Evolutionary conservation across 805 yeast genomes (phyloP).

Genomic region (Teunomyces cretensis): DNA sequence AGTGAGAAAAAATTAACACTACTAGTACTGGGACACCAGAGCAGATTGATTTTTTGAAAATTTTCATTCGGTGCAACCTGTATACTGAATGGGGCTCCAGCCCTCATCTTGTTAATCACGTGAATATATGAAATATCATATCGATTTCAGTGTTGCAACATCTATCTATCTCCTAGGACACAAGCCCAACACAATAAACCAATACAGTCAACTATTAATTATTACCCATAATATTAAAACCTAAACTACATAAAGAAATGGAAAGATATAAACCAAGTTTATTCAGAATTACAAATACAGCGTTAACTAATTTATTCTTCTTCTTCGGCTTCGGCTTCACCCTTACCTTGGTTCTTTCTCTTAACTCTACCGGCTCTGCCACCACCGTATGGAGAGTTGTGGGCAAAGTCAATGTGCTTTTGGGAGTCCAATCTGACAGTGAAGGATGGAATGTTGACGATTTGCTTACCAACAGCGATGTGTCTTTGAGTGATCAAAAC

Average conservation of each 20-base stretch:
- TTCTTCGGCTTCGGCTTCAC: slow-evolving; percentile 66
- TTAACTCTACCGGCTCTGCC: slow-evolving; percentile 99
- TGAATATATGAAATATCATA: neutral
- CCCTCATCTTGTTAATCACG: slow-evolving; percentile 3
- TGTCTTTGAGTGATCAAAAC: slow-evolving; percentile 98
- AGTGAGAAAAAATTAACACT: slow-evolving; percentile 4
- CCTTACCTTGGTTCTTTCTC: slow-evolving; percentile 81
- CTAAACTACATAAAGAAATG: slow-evolving; percentile 12
- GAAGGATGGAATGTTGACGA: slow-evolving; percentile 98
- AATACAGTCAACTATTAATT: neutral
- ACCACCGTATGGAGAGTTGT: slow-evolving; percentile 99
- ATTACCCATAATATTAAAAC: slow-evolving; percentile 6
- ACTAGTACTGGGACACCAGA: slow-evolving; percentile 2
- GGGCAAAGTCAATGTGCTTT: slow-evolving; percentile 99
- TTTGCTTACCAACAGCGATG: slow-evolving; percentile 99
- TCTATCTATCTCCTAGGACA: too few species aligned
- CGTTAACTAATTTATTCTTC: slow-evolving; percentile 58
- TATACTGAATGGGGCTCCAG: slow-evolving; percentile 4
- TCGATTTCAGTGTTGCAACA: too few species aligned
- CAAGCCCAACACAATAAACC: too few species aligned
- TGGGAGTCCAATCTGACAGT: slow-evolving; percentile 99
- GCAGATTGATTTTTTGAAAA: slow-evolving; percentile 7
- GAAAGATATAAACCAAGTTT: slow-evolving; percentile 11
- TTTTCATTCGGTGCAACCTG: slow-evolving; percentile 4
- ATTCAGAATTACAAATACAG: slow-evolving; percentile 9